Conservation (phyloP, 2,329 filamentous ascomycete species). For the Orbilia ellipsospora region DNA sequence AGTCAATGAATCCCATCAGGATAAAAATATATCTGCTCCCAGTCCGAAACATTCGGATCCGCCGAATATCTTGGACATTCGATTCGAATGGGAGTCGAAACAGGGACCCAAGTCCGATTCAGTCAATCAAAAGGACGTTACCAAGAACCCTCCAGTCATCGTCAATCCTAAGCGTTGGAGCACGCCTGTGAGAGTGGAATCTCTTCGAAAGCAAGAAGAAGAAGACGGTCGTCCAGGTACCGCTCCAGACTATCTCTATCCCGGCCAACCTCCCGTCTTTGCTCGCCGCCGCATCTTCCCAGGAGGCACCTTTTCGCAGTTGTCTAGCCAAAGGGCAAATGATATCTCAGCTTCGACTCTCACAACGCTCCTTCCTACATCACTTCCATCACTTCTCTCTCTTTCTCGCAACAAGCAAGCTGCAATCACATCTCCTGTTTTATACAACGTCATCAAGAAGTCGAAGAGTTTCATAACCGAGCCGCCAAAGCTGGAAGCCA, state of each 20-base stretch:
- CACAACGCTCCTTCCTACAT: background rate
- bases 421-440: background rate
- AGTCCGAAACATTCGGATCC: background rate
- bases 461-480: conserved; percentile 11
- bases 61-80: conserved; percentile 31
- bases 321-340: conserved; percentile 1
- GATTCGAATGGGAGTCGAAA: conserved; percentile 37
- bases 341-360: conserved; percentile 1
- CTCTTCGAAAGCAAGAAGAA: background rate
- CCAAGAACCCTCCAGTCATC: background rate
- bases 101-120: background rate
- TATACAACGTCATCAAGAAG: conserved; percentile 5
- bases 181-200: background rate
- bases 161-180: background rate
- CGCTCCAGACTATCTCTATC: background rate
- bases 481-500: background rate
- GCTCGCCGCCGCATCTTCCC: conserved; percentile 5
- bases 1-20: background rate
- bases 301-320: background rate
- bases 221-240: conserved; percentile 8
- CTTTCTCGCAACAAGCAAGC: background rate
- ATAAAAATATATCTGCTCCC: background rate
- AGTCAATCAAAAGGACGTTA: background rate
- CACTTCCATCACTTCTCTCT: conserved; percentile 20
- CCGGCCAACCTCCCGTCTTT: background rate